These are phyloP conservation scores for Aspergillus sp. DNA, from an alignment of 2,329 filamentous ascomycete species.

Conservation along the genomic window DNA sequence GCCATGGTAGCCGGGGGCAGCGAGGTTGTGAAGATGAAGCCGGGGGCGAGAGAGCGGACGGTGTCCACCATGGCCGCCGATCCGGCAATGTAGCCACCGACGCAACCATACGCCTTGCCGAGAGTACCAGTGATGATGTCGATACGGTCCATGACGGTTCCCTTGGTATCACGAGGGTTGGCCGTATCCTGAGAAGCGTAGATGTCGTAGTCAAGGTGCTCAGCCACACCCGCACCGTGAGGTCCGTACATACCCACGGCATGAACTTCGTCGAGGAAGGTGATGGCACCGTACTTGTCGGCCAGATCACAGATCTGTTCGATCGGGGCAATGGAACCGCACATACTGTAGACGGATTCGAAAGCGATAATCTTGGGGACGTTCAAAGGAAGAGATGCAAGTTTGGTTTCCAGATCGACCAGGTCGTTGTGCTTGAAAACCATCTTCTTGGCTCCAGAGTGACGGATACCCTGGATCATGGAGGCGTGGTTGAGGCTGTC, in stretches of 20 bases:
- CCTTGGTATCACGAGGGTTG: slow-evolving; percentile 50
- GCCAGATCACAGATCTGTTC: slow-evolving; percentile 94
- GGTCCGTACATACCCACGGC: slow-evolving; percentile 99
- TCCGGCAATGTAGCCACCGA: slow-evolving; percentile 95
- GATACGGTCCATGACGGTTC: slow-evolving; percentile 90
- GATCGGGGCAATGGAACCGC: slow-evolving; percentile 93
- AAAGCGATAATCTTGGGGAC: slow-evolving; percentile 98
- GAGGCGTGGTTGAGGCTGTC: slow-evolving; percentile 97
- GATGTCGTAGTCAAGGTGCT: slow-evolving; percentile 92
- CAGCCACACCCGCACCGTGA: slow-evolving; percentile 90
- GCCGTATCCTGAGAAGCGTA: slow-evolving; percentile 71
- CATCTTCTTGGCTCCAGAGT: slow-evolving; percentile 94
- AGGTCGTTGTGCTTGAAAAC: slow-evolving; percentile 99
- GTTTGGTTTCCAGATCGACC: slow-evolving; percentile 86
- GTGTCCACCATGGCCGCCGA: slow-evolving; percentile 84
- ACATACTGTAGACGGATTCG: slow-evolving; percentile 99
- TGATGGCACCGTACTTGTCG: slow-evolving; percentile 96
- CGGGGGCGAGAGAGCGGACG: slow-evolving; percentile 89
- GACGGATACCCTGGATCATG: slow-evolving; percentile 98
- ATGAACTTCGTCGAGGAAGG: slow-evolving; percentile 97
- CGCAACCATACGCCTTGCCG: slow-evolving; percentile 96
- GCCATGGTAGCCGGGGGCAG: slow-evolving; percentile 97
- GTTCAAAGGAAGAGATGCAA: slow-evolving; percentile 80
- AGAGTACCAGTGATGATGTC: slow-evolving; percentile 98
- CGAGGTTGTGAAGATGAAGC: slow-evolving; percentile 98